Base-by-base conservation (phyloP, 2,329 filamentous ascomycete species). In the Fusarium sp. region DNA sequence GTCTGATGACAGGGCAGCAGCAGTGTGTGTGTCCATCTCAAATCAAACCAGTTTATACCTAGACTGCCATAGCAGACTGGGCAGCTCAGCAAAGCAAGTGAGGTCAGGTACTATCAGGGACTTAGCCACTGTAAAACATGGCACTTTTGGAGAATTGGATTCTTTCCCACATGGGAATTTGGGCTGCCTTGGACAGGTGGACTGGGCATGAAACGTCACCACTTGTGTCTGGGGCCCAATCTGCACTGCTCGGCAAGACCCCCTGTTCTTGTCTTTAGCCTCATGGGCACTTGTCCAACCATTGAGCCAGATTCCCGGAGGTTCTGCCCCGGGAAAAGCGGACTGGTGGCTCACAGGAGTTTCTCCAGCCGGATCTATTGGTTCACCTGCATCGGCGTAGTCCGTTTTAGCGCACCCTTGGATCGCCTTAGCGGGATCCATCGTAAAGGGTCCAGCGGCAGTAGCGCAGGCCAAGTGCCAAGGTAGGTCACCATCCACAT, bases 71-170 rank as follows among this genome's bases (percentile, higher is more conserved):
- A n/a, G 35, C 39, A 24, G 35, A 44, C 50, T 45, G 41, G 59
- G 24, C 35, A 38, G 10, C 32, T 36, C 32, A 53, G 24, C 28
- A n/a, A 38, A 51, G 24, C 36, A n/a, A 30, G 50, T 42, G 36
- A 41, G 32, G 39, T 30, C 66, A 60, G 28, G 24, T 22, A 28
- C 39, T 36, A 48, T 60, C 36, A 50, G 24, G n/a, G 18, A 50
- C 39, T 51, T 68, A 41, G 35, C 26, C 35, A 58, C 47, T 44
- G 36, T 42, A 48, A 75, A 70, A 73, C 69, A 75, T 74, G 72
- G 72, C 60, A 75, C 72, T 74, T 74, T 75, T 57, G 44, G 53
- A 73, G 50, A 74, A 75, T 72, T 63, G 54, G 72, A 65, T 69
- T 60, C 36, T 74, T 28, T 30, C 18, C 44, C 55, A 73, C 60